Evolutionary conservation across 2,329 filamentous ascomycete genomes (phyloP).

Genomic region (Lecanosticta acicola): DNA sequence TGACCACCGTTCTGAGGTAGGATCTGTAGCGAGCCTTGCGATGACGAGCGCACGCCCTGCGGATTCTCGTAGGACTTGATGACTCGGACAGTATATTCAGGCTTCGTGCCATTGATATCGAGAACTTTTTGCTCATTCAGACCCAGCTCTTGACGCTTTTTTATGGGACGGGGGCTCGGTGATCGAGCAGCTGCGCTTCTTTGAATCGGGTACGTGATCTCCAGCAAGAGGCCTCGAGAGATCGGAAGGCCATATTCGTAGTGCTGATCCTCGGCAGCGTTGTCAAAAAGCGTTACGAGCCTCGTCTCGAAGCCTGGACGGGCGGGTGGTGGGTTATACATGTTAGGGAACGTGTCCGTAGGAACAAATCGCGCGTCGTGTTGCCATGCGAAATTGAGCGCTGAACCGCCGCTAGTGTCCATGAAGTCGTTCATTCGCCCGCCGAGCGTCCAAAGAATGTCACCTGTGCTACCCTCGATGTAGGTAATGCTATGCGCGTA

Average conservation of each 20-base stretch:
- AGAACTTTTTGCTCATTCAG: slow-evolving; percentile 29
- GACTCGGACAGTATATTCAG: slow-evolving; percentile 28
- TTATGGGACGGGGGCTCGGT: not conserved
- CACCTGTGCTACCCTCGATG: slow-evolving; percentile 39
- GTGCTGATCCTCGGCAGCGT: slow-evolving; percentile 42
- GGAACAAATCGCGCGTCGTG: slow-evolving; percentile 30
- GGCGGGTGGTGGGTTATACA: slow-evolving; percentile 20
- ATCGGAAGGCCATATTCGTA: slow-evolving; percentile 27
- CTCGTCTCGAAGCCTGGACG: slow-evolving; percentile 34
- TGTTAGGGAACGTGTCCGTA: slow-evolving; percentile 23
- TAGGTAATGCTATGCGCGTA: slow-evolving; percentile 42
- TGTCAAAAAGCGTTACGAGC: slow-evolving; percentile 49
- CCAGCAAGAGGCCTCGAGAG: slow-evolving; percentile 31
- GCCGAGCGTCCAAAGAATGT: slow-evolving; percentile 45
- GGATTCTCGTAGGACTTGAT: slow-evolving; percentile 28
- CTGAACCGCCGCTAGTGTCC: slow-evolving; percentile 26
- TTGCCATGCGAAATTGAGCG: slow-evolving; percentile 32
- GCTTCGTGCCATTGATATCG: slow-evolving; percentile 25
- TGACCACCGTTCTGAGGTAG: slow-evolving; percentile 43
- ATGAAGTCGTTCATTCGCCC: slow-evolving; percentile 40
- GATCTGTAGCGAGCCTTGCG: slow-evolving; percentile 49
- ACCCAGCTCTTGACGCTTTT: slow-evolving; percentile 5
- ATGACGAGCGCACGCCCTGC: slow-evolving; percentile 36
- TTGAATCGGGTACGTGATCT: slow-evolving; percentile 27
- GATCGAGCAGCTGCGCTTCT: not conserved